These are phyloP conservation scores for Euphorbia tirucalli DNA, from an alignment of 345 rosid genomes.

Conservation along the genomic window DNA sequence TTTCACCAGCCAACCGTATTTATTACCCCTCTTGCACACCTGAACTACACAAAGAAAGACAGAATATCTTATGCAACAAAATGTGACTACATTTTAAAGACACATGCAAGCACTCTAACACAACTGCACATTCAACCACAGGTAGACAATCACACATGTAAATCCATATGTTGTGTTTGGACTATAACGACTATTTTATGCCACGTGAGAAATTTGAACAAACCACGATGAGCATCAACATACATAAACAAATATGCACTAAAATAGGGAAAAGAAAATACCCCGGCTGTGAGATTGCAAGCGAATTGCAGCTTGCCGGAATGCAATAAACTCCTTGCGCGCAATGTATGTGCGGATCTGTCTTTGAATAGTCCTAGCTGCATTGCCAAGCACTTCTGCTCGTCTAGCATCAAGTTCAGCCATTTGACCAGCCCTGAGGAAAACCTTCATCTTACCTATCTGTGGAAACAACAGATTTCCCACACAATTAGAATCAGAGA, in stretches of 20 bases:
- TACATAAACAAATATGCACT: constrained; percentile 1
- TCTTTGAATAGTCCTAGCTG: constrained; percentile 91
- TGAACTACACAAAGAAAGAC: not conserved
- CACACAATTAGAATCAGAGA: constrained; percentile 10
- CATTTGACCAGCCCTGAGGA: constrained; percentile 99
- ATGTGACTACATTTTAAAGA: not conserved
- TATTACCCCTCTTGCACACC: not conserved
- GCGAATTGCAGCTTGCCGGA: constrained; percentile 73
- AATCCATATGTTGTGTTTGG: not conserved
- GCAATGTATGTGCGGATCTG: constrained; percentile 83
- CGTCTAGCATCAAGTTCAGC: constrained; percentile 98
- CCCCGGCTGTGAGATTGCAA: constrained; percentile 92
- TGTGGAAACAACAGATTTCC: constrained; percentile 38
- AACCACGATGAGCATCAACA: constrained; percentile 6
- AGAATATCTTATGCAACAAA: not conserved
- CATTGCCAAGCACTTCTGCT: constrained; percentile 96
- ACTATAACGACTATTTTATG: constrained; percentile 6
- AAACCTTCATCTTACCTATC: constrained; percentile 91
- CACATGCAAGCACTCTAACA: not conserved
- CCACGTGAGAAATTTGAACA: not conserved
- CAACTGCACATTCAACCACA: not conserved
- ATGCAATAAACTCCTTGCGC: constrained; percentile 68
- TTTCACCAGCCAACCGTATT: not conserved
- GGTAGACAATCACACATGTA: not conserved
- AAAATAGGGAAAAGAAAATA: constrained; percentile 27